Evolutionary conservation across 2,329 filamentous ascomycete species (phyloP), one percentile per base, ranked within the genome.

Genomic region (Sclerotinia subarctica): DNA sequence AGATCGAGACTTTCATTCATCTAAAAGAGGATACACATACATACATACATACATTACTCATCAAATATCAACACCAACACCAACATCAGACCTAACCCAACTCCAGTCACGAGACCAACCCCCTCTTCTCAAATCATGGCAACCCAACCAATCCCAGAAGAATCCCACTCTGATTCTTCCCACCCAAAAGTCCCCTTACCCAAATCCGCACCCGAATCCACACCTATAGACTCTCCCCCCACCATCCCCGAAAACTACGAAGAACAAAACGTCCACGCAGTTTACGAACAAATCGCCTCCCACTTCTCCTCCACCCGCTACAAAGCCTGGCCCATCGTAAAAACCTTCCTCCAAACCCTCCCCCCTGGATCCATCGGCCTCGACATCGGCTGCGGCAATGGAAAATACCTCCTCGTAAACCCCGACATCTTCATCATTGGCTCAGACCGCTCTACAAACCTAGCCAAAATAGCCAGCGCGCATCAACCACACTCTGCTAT

Each of bases 351-450:
- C 47, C 81, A 83, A 62, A 81, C 82, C 44, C 85, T 91, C 59
- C 77, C 83, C 0, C 80, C 88, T 17, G 94, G 94, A 35, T 86
- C 91, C 62, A 80, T 98, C 67, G 95, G 95, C 13, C 84, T 97
- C 44, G 95, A 99, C 79, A 84, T 98, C 68, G 95, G 95, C 70
- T 98, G 95, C 80, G 95, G 95, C 69, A 99, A 99, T 81, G 95
- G 95, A 73, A 98, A 98, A 83, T 97, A 98, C 78, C 82, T 98
- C 70, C 82, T 85, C 69, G 90, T 96, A 68, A 96, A 96, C 79
- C 84, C 83, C 29, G 80, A 86, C 74, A 81, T 97, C 60, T 93
- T 91, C 80, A 90, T 97, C 66, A 78, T 98, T 69, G 94, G 88
- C 68, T 94, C 90, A 67, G 95, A 98, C 81, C 87, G 93, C 82